Percentiles rank a stretch among this genome's conserved stretches.
phyloP scores from a whole-genome alignment of 192 early-diverging fungal species.

The Allomyces javanicus region DNA sequence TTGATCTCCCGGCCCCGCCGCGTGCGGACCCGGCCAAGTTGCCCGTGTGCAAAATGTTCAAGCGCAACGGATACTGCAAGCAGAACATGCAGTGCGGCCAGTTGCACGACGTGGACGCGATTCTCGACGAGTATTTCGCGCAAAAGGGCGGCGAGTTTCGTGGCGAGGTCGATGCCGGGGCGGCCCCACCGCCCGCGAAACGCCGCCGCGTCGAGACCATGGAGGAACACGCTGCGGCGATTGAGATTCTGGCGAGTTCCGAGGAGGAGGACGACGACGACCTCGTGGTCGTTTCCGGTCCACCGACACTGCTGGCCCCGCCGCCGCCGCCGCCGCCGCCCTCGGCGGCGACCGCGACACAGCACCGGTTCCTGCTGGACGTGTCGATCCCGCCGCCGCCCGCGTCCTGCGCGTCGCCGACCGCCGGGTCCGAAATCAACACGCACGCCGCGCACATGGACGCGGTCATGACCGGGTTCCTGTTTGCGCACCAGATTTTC shows the following conservation, averaged over 20 bases:
- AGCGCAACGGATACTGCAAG: constrained; percentile 65
- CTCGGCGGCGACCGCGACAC: no score
- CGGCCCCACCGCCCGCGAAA: background rate
- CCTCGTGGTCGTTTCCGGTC: background rate
- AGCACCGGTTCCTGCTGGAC: no score
- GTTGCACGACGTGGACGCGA: constrained; percentile 73
- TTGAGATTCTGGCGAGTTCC: background rate
- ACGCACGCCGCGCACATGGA: background rate
- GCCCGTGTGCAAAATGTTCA: constrained; percentile 23
- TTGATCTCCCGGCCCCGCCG: background rate
- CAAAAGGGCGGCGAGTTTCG: background rate
- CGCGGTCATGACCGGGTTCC: background rate
- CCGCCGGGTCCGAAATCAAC: background rate
- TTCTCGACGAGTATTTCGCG: constrained; percentile 45
- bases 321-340: no score
- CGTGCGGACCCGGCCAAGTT: background rate
- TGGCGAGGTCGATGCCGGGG: background rate
- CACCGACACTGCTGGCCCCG: no score
- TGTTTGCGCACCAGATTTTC: background rate
- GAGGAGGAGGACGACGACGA: background rate
- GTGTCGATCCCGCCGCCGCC: no score
- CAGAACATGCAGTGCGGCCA: constrained; percentile 39
- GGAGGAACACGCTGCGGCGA: background rate
- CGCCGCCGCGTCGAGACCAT: background rate
- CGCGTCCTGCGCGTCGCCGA: no score